Percentiles rank a stretch among this genome's conserved stretches.
Evolutionary conservation across 2,329 filamentous ascomycete genomes (phyloP).

Genomic region (Clarireedia paspali): DNA sequence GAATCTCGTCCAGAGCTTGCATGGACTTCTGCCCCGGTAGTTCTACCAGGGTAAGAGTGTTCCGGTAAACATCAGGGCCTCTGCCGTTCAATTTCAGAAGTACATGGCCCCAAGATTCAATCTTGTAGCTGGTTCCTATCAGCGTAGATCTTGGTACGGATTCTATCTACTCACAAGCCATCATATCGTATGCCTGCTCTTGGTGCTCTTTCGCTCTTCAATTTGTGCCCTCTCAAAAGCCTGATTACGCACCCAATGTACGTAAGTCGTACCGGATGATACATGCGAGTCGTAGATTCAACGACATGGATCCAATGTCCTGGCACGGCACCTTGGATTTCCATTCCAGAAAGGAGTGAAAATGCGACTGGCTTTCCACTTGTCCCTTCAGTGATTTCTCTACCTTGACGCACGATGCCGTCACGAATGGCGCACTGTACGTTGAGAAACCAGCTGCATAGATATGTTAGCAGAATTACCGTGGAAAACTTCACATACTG

Average conservation of each 20-base stretch:
- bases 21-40: conserved; percentile 36
- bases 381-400: conserved; percentile 39
- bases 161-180: conserved; percentile 39
- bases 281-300: conserved; percentile 37
- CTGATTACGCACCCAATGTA: conserved; percentile 43
- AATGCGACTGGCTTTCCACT: conserved; percentile 39
- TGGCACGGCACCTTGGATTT: conserved; percentile 34
- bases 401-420: conserved; percentile 42
- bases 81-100: conserved; percentile 31
- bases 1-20: conserved; percentile 35
- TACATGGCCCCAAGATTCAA: conserved; percentile 38
- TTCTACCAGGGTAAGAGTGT: conserved; percentile 41
- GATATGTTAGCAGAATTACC: conserved; percentile 21
- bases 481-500: conserved; percentile 20
- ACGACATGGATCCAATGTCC: conserved; percentile 37
- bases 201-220: conserved; percentile 46
- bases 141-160: not conserved
- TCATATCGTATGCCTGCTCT: conserved; percentile 48
- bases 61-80: conserved; percentile 34
- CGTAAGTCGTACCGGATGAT: conserved; percentile 41
- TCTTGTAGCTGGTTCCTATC: conserved; percentile 31
- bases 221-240: conserved; percentile 42
- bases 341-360: conserved; percentile 44
- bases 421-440: conserved; percentile 48
- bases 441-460: conserved; percentile 49